A percentile compares a stretch with the other conserved stretches of the same genome.
These are phyloP conservation scores for Trichoderma afroharzianum DNA, from an alignment of 2,329 filamentous ascomycete species.

Conservation along the genomic window DNA sequence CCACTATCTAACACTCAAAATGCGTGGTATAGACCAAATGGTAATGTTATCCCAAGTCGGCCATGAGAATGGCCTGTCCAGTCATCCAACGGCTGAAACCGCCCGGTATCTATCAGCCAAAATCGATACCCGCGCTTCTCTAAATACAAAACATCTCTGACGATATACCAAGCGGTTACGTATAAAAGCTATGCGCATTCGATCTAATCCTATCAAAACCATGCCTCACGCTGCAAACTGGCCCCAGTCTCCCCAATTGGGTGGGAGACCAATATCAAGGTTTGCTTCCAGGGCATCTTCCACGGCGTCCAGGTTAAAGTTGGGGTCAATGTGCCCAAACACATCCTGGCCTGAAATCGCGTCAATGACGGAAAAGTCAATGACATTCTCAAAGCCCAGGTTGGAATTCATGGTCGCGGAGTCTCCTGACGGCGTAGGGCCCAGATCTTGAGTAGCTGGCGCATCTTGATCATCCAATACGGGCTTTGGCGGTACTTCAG, in stretches of 20 bases:
- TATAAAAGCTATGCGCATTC: neutral
- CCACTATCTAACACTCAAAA: neutral
- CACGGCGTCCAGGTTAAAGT: constrained; percentile 50
- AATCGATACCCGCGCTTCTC: neutral
- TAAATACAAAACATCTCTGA: neutral
- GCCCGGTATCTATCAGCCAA: neutral
- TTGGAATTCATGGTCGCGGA: constrained; percentile 27
- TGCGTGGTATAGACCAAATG: neutral
- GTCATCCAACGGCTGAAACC: neutral
- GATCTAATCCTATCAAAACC: neutral
- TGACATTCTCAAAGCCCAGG: constrained; percentile 30
- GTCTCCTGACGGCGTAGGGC: constrained; percentile 24
- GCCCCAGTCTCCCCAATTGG: constrained; percentile 48
- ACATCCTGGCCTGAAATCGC: constrained; percentile 49
- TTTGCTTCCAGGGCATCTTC: constrained; percentile 54
- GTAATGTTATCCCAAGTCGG: neutral
- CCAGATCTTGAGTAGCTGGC: constrained; percentile 17
- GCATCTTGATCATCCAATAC: constrained; percentile 6
- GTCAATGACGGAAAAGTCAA: constrained; percentile 43
- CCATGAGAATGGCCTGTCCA: neutral
- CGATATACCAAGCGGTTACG: neutral
- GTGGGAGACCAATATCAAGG: constrained; percentile 50
- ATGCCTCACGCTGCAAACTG: constrained; percentile 32
- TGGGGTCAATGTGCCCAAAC: constrained; percentile 54
- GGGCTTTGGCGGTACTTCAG: constrained; percentile 22